phyloP scores from a whole-genome alignment of 2,329 filamentous ascomycete genomes.

The Diaporthe nobilis region DNA sequence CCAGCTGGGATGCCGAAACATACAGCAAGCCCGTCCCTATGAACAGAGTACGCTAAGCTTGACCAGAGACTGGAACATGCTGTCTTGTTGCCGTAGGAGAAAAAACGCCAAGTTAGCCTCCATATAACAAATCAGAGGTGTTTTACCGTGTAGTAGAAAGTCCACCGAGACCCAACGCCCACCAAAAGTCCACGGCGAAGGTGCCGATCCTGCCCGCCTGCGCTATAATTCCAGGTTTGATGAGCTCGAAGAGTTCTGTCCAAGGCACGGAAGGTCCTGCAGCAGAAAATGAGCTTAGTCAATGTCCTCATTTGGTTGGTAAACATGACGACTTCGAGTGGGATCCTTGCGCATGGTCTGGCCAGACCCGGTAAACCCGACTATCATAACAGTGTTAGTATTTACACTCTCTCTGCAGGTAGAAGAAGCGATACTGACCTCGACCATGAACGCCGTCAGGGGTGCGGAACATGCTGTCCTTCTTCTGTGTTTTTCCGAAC shows the following conservation, averaged over 20 bases:
- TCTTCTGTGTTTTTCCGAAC: slow-evolving; percentile 77
- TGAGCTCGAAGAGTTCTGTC: slow-evolving; percentile 23
- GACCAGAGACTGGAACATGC: slow-evolving; percentile 18
- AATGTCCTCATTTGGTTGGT: slow-evolving; percentile 82
- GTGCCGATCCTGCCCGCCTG: background rate
- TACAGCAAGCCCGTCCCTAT: slow-evolving; percentile 32
- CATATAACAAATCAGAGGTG: slow-evolving; percentile 41
- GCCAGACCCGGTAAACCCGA: slow-evolving; percentile 96
- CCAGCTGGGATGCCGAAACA: background rate
- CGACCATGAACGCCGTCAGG: slow-evolving; percentile 87
- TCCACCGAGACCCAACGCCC: slow-evolving; percentile 43
- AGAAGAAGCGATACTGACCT: slow-evolving; percentile 69
- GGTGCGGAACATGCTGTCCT: slow-evolving; percentile 97
- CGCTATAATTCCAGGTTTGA: slow-evolving; percentile 6
- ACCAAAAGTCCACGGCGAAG: slow-evolving; percentile 10
- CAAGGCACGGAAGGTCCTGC: slow-evolving; percentile 43
- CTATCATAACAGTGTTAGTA: slow-evolving; percentile 63
- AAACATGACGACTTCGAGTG: slow-evolving; percentile 85
- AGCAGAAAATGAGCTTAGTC: slow-evolving; percentile 65
- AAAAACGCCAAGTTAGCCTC: slow-evolving; percentile 43
- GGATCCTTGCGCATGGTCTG: slow-evolving; percentile 96
- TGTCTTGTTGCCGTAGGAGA: slow-evolving; percentile 34
- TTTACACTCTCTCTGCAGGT: background rate
- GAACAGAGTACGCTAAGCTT: slow-evolving; percentile 28
- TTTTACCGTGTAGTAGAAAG: slow-evolving; percentile 40